A percentile compares a stretch with the other conserved stretches of the same genome.
Evolutionary conservation across 495 filamentous ascomycete genomes (phyloP).

Genomic region (Talaromyces nanjingensis): DNA sequence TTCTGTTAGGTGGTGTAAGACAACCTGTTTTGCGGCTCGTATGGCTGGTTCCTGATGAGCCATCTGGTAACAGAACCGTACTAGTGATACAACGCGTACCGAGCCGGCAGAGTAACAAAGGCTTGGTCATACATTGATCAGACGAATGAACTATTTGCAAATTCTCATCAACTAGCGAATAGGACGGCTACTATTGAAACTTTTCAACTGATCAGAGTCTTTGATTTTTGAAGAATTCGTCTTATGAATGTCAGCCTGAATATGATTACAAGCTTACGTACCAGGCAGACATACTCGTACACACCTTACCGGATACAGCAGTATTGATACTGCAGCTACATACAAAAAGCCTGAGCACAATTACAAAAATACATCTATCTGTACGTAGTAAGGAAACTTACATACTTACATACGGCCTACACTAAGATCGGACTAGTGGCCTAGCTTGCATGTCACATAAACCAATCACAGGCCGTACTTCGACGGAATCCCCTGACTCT

Average conservation of each 20-base stretch:
- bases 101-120: background rate
- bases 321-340: background rate
- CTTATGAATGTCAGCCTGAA: background rate
- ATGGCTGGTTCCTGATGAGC: background rate
- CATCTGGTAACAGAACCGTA: background rate
- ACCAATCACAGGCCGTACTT: background rate
- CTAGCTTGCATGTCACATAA: background rate
- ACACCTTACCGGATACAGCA: background rate
- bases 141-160: background rate
- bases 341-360: background rate
- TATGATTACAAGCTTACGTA: background rate
- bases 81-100: conserved; percentile 1
- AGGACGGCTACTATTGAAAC: background rate
- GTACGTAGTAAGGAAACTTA: background rate
- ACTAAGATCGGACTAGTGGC: background rate
- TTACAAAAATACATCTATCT: background rate
- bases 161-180: no score
- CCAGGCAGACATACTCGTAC: background rate
- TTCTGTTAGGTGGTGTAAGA: background rate
- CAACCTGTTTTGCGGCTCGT: conserved; percentile 4
- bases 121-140: background rate
- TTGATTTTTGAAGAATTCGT: background rate
- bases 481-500: background rate
- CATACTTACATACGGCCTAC: background rate
- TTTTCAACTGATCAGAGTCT: background rate